Evolutionary conservation across 208 protist species (phyloP).

Genomic region (Acanthamoeba healyi): DNA sequence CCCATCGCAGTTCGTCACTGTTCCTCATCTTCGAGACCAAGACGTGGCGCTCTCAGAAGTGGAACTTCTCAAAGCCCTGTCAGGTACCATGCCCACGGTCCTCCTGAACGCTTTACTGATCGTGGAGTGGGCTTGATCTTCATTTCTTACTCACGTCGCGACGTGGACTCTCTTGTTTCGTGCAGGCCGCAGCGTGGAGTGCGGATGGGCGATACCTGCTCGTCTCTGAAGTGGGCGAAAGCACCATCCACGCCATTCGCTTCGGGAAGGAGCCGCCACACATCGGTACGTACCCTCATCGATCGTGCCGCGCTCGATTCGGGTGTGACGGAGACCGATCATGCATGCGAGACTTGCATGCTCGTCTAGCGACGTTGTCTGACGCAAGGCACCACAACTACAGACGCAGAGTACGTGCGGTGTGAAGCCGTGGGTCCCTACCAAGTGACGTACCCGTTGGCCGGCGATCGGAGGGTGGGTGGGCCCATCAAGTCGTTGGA

Average conservation of each 20-base stretch:
- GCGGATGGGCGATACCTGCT: slow-evolving; percentile 6
- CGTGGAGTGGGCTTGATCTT: too few relatives aligned
- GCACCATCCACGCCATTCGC: neutral
- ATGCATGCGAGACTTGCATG: neutral
- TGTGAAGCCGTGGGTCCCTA: slow-evolving; percentile 31
- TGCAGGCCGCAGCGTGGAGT: slow-evolving; percentile 28
- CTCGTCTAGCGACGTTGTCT: too few relatives aligned
- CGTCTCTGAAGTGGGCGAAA: slow-evolving; percentile 25
- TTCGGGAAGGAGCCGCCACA: neutral
- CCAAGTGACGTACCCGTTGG: slow-evolving; percentile 18
- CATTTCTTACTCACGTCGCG: too few relatives aligned
- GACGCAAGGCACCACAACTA: neutral
- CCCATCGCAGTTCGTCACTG: neutral
- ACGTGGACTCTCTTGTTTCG: too few relatives aligned
- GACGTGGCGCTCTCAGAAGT: slow-evolving; percentile 16
- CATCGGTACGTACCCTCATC: neutral
- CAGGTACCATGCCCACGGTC: neutral
- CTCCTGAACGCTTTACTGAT: neutral
- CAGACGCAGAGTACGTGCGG: slow-evolving; percentile 3
- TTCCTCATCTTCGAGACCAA: slow-evolving; percentile 48
- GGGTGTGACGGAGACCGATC: neutral
- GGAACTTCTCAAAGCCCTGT: slow-evolving; percentile 36
- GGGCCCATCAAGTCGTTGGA: neutral
- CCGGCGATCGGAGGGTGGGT: neutral
- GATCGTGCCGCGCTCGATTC: neutral